These are phyloP conservation scores for Raphanus sativus DNA, from an alignment of 345 rosid species.

Conservation along the genomic window DNA sequence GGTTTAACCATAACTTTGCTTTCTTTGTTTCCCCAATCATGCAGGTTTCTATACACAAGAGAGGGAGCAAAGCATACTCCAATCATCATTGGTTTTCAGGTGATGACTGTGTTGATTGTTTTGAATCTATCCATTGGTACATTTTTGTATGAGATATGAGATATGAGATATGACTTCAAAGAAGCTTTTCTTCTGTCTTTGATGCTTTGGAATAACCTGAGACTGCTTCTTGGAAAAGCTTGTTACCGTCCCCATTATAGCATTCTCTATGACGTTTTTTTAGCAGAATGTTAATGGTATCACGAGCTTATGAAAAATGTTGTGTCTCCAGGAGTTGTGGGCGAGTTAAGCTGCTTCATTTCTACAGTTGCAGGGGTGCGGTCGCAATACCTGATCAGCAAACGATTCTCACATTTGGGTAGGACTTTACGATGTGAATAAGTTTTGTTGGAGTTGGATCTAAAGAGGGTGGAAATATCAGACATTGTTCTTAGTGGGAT, in stretches of 20 bases:
- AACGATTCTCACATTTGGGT: background rate
- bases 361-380: conserved; percentile 45
- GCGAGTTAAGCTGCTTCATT: background rate
- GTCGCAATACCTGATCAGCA: too few relatives aligned
- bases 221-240: background rate
- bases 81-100: conserved; percentile 77
- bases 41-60: conserved; percentile 70
- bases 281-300: background rate
- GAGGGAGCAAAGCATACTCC: conserved; percentile 79
- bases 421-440: background rate
- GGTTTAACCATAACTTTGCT: background rate
- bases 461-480: background rate
- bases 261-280: background rate
- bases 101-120: conserved; percentile 32
- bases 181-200: conserved; percentile 5
- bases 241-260: conserved; percentile 11
- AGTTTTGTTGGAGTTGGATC: background rate
- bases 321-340: conserved; percentile 11
- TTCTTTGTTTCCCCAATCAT: background rate
- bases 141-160: background rate
- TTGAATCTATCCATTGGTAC: background rate
- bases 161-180: background rate
- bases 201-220: background rate
- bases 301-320: background rate
- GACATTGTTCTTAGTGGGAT: background rate